Base-by-base conservation (phyloP, 257 asterid genomes). In the Misopates orontium region DNA sequence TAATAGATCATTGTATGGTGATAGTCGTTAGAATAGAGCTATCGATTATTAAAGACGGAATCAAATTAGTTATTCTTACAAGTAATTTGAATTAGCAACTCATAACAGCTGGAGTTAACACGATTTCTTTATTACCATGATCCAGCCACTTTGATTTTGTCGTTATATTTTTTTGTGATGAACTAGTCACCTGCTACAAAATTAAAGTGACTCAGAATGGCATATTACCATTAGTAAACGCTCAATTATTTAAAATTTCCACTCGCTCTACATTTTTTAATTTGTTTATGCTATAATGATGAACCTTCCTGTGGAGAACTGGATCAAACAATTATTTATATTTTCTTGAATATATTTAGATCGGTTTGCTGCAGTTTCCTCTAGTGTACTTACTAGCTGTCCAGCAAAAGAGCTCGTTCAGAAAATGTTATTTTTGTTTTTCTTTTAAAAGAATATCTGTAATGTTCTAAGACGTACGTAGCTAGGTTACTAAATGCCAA, bases 11-110 rank as follows among this genome's bases (percentile, higher is more conserved):
- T 48, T 7, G 22, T 31, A 17, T 32, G 36, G 22, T 16, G n/a
- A 7, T 22, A 31, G 47, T 65, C 18, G 52, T 32, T 65, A 54
- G 62, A 36, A 50, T 13, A 31, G 69, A 60, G 68, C 39, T 65
- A 49, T 65, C 67, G 41, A 42, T 42, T 41, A 4, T 45, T 45
- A 2, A 45, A 45, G 19, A 45, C 51, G 14, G 18, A n/a, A 45
- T 45, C 51, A 45, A 45, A 45, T 45, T 45, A 13, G 0, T 45
- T 14, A 1, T 45, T 45, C 18, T 45, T n/a, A 45, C 9, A 45
- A 45, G 51, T 45, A 45, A 45, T 45, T 13, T 45, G 20, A 5
- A 13, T 45, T 13, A 45, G 51, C 51, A 45, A 14, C 51, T 45
- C 51, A 45, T 45, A 45, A 45, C 51, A 45, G 51, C 51, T 45